Evolutionary conservation across 176 grass and related monocot genomes (phyloP).

Genomic region (Aegilops sharonensis): DNA sequence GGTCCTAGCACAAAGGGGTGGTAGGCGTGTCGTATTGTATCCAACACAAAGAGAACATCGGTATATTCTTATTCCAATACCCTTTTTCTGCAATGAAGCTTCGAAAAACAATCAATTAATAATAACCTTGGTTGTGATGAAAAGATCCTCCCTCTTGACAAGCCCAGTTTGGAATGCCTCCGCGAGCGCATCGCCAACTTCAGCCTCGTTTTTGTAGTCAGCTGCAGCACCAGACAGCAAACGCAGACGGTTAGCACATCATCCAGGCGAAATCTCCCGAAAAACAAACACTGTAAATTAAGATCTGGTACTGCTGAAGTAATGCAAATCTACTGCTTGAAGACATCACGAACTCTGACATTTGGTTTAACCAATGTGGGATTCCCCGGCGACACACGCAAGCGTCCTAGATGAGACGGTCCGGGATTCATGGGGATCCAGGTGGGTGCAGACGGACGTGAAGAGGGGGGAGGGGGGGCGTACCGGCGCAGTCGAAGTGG

Average conservation of each 20-base stretch:
- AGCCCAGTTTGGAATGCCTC: constrained; percentile 74
- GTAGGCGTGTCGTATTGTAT: not conserved
- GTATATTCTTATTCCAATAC: constrained; percentile 8
- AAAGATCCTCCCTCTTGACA: constrained; percentile 86
- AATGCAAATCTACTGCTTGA: not conserved
- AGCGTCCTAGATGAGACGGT: not conserved
- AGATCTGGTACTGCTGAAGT: not conserved
- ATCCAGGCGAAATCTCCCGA: not conserved
- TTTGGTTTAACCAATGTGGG: too few relatives aligned
- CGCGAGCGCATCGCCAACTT: constrained; percentile 81
- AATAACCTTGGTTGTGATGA: constrained; percentile 89
- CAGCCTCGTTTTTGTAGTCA: constrained; percentile 85
- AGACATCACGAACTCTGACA: not conserved
- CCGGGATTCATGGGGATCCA: not conserved
- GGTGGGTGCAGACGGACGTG: not conserved
- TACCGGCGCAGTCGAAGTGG: constrained; percentile 97
- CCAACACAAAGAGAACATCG: not conserved
- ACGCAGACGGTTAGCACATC: not conserved
- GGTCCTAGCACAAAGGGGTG: not conserved
- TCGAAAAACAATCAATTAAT: not conserved
- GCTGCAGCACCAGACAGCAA: constrained; percentile 34
- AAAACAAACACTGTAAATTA: not conserved
- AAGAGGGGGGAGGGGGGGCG: not conserved
- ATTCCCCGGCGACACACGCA: not conserved
- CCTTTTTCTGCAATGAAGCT: constrained; percentile 55